phyloP scores from a whole-genome alignment of 1,284 basidiomycete species.

The Fomitopsis schrenkii region DNA sequence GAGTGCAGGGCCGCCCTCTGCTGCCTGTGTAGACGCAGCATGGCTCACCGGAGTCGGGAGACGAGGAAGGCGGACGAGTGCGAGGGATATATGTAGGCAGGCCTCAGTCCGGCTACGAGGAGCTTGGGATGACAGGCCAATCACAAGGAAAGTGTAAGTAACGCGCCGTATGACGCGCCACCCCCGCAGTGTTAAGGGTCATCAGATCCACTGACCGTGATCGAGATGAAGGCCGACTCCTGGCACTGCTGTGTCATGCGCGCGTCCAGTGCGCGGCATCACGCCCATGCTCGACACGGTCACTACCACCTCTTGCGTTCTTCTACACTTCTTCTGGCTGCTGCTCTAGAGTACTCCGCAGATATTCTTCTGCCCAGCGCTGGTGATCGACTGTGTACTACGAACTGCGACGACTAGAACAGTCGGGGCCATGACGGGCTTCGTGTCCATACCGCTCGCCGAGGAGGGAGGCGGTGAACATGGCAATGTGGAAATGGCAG shows the following conservation, averaged over 20 bases:
- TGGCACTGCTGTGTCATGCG: neutral
- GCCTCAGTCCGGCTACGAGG: neutral
- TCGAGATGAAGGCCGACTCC: neutral
- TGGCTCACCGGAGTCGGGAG: neutral
- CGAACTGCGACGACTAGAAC: neutral
- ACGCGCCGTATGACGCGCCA: neutral
- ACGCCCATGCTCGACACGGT: neutral
- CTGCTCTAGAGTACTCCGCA: neutral
- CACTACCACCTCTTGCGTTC: neutral
- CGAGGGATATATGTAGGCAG: neutral
- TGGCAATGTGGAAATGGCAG: slow-evolving; percentile 42
- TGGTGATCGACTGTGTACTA: neutral
- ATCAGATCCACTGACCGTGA: neutral
- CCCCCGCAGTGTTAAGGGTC: neutral
- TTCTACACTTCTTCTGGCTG: neutral
- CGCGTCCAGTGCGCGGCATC: neutral
- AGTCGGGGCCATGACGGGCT: slow-evolving; percentile 40
- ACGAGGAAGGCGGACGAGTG: neutral
- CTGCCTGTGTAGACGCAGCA: neutral
- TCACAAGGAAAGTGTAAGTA: neutral
- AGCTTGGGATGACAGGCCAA: neutral
- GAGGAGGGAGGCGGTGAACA: slow-evolving; percentile 30
- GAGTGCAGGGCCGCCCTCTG: neutral
- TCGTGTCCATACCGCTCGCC: slow-evolving; percentile 35
- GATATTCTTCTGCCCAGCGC: neutral